Percentiles rank a stretch among this genome's conserved stretches.
phyloP scores from a whole-genome alignment of 208 protist species.

The Trypanosoma caninum region DNA sequence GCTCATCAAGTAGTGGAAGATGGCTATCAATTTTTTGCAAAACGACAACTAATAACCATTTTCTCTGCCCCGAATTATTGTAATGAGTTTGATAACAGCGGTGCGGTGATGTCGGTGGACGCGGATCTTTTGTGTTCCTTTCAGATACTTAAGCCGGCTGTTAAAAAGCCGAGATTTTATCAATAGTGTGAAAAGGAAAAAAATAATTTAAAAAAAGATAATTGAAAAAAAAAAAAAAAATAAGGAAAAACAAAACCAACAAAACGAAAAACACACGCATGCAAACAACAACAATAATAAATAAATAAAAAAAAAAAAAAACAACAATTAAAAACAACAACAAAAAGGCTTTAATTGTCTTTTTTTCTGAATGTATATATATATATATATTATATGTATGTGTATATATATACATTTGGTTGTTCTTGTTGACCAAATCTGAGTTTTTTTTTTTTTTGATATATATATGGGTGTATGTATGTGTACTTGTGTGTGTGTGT shows the following conservation, averaged over 20 bases:
- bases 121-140: conserved; percentile 99
- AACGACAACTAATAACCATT: conserved; percentile 95
- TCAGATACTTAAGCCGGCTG: conserved; percentile 94
- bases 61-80: conserved; percentile 99
- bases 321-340: too few relatives aligned
- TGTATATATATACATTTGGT: too few relatives aligned
- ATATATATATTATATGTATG: too few relatives aligned
- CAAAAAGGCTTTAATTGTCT: too few relatives aligned
- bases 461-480: neutral
- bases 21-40: conserved; percentile 96
- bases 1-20: conserved; percentile 97
- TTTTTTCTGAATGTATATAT: too few relatives aligned
- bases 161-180: conserved; percentile 89
- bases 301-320: too few relatives aligned
- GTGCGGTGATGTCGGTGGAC: conserved; percentile 99
- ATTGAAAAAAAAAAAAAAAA: neutral
- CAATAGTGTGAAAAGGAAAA: conserved; percentile 26
- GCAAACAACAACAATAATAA: too few relatives aligned
- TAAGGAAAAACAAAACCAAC: neutral
- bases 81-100: conserved; percentile 98
- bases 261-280: too few relatives aligned
- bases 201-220: neutral
- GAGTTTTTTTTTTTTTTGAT: neutral
- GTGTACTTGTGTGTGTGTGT: neutral
- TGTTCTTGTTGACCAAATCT: too few relatives aligned